Evolutionary conservation across 169 alveolate genomes (phyloP), one percentile per base, ranked within the genome.

Genomic region (Cyclospora cayetanensis): DNA sequence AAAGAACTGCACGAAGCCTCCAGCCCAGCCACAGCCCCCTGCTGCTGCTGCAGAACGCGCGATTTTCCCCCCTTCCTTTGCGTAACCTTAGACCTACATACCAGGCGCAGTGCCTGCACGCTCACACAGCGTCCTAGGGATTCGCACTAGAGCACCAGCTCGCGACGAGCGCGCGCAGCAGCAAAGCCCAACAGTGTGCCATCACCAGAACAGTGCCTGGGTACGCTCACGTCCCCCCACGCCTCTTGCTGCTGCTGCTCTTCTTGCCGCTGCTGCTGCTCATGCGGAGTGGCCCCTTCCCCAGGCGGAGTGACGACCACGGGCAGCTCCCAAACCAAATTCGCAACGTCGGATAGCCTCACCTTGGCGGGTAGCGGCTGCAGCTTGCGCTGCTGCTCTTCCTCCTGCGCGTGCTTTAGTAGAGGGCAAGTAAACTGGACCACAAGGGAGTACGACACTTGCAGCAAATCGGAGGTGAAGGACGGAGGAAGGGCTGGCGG

Each of bases 231-330:
- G 11, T 34, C 52, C 80, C 80, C 29, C 50, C 50, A 31, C 25
- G 29, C 52, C 20, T 68, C 46, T 50, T 68, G 52, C 80, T 68
- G 80, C 80, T 68, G 80, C 80, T 68, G 80, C 50, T 68, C 52
- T 27, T 68, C 52, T 46, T 68, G 80, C 50, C 35, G 80, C 80
- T 68, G 80, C 80, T 68, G 52, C 52, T 68, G 80, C 52, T 68
- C 52, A 42, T 68, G 80, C 80, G 29, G 80, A 42, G 29, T 42
- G 31, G 7, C 52, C 80, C 3, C 80, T 15, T 15, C 7, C 9
- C 35, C 80, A 3, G 34, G 52, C 31, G 80, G 80, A 18, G 52
- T 29, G 37, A 68, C 80, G 3, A 68, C 80, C 29, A 68, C 25
- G 0, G 80, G 80, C 52, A 68, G 50, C 80, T 68, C 80, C 80